Conservation (phyloP, 768 basidiomycete species). For the Paxillus rubicundulus region DNA sequence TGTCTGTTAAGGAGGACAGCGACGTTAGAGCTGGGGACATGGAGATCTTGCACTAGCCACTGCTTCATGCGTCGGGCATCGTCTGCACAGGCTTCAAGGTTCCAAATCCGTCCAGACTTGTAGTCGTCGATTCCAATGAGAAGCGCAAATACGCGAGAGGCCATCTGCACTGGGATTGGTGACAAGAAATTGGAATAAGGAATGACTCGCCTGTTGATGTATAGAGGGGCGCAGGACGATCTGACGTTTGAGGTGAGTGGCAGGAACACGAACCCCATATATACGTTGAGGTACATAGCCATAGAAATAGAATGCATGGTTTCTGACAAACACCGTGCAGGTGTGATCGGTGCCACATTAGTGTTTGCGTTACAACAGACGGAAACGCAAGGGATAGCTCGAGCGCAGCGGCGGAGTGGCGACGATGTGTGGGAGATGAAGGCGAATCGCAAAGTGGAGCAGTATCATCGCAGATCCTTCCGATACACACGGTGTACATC, state of each 20-base stretch:
- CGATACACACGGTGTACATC: neutral
- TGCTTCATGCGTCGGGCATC: slow-evolving; percentile 58
- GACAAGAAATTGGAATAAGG: slow-evolving; percentile 1
- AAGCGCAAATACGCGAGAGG: slow-evolving; percentile 56
- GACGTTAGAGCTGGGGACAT: slow-evolving; percentile 58
- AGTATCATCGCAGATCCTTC: neutral
- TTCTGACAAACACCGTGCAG: neutral
- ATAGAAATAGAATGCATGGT: neutral
- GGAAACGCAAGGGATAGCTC: slow-evolving; percentile 20
- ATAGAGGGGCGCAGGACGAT: slow-evolving; percentile 7
- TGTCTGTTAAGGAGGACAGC: slow-evolving; percentile 53
- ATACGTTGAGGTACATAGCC: slow-evolving; percentile 16
- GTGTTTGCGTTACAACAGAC: slow-evolving; percentile 6
- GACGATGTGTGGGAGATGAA: slow-evolving; percentile 2
- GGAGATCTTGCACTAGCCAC: slow-evolving; percentile 56
- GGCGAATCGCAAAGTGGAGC: slow-evolving; percentile 7
- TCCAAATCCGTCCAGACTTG: slow-evolving; percentile 62
- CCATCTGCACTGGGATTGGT: slow-evolving; percentile 32
- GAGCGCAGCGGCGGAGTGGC: slow-evolving; percentile 7
- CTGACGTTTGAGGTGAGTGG: slow-evolving; percentile 3
- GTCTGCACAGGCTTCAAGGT: slow-evolving; percentile 61
- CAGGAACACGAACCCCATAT: slow-evolving; percentile 7
- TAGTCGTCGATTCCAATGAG: slow-evolving; percentile 70
- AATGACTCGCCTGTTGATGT: slow-evolving; percentile 10
- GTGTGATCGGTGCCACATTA: slow-evolving; percentile 4